Percentiles rank a stretch among this genome's conserved stretches.
Conservation (phyloP, 768 basidiomycete species). For the Leccinellum luteum region DNA sequence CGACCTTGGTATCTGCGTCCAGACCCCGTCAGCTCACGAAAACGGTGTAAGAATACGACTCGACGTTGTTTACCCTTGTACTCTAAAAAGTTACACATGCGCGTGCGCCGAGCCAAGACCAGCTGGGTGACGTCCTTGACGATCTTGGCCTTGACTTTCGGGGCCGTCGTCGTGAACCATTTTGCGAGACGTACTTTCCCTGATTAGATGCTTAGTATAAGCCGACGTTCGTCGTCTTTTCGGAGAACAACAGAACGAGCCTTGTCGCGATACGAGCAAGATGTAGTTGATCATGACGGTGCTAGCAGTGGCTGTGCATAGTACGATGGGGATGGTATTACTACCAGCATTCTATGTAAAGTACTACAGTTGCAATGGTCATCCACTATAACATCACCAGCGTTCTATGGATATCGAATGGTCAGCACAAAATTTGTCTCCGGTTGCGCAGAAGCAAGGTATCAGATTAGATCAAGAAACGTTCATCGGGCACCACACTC, state of each 20-base stretch:
- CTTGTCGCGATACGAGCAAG: constrained; percentile 92
- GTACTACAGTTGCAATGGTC: not conserved
- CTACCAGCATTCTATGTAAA: not conserved
- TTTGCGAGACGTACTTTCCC: constrained; percentile 94
- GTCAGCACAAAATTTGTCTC: constrained; percentile 13
- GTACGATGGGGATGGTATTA: not conserved
- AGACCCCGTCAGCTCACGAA: constrained; percentile 24
- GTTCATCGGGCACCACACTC: constrained; percentile 53
- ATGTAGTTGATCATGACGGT: constrained; percentile 83
- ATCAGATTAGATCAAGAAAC: constrained; percentile 95
- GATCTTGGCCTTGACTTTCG: constrained; percentile 84
- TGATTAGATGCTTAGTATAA: constrained; percentile 30
- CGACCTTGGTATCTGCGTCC: constrained; percentile 71
- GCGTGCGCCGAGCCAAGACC: constrained; percentile 79
- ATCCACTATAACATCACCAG: not conserved
- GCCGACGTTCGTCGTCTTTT: constrained; percentile 3
- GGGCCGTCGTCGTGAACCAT: constrained; percentile 87
- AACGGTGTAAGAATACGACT: not conserved
- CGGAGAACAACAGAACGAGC: constrained; percentile 34
- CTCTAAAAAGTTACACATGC: constrained; percentile 96
- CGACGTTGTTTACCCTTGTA: constrained; percentile 72
- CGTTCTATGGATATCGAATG: not conserved
- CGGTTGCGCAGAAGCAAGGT: not conserved
- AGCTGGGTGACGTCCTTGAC: constrained; percentile 95
- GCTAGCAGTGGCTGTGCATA: constrained; percentile 28